Percentiles rank a stretch among this genome's conserved stretches.
Evolutionary conservation across 2,329 filamentous ascomycete species (phyloP).

Genomic region (Colletotrichum lentis): DNA sequence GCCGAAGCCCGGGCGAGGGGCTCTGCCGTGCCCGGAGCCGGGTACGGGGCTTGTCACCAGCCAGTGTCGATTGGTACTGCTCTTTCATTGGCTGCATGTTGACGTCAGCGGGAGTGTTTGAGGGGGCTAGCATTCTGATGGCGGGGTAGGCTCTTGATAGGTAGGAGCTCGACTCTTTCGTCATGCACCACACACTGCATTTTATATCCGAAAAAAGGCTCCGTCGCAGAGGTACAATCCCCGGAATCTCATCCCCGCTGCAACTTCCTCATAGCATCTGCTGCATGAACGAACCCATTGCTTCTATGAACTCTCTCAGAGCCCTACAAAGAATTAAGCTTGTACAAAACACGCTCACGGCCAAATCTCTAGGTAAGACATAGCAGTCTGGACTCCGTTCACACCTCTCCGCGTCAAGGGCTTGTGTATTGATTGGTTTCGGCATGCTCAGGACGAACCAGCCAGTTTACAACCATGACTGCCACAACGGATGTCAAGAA

Average conservation of each 20-base stretch:
- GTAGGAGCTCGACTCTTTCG: slow-evolving; percentile 16
- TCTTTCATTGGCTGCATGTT: slow-evolving; percentile 26
- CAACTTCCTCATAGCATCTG: slow-evolving; percentile 5
- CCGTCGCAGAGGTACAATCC: slow-evolving; percentile 18
- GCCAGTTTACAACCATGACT: slow-evolving; percentile 62
- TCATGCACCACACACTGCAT: slow-evolving; percentile 3
- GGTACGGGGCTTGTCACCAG: neutral
- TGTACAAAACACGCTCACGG: slow-evolving; percentile 27
- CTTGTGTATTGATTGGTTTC: neutral
- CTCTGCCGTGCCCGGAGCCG: slow-evolving; percentile 1
- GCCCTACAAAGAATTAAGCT: slow-evolving; percentile 35
- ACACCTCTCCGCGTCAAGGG: neutral
- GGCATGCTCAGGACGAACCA: slow-evolving; percentile 22
- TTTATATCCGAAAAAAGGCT: slow-evolving; percentile 31
- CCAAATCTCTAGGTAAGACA: slow-evolving; percentile 17
- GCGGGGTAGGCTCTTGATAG: slow-evolving; percentile 23
- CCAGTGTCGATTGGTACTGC: neutral
- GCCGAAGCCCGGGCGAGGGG: neutral
- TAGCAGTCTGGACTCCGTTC: neutral
- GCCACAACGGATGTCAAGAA: slow-evolving; percentile 75
- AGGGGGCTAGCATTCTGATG: slow-evolving; percentile 8
- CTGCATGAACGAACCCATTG: neutral
- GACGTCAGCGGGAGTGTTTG: slow-evolving; percentile 30
- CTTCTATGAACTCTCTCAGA: slow-evolving; percentile 34
- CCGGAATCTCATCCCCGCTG: slow-evolving; percentile 14